Evolutionary conservation across 768 basidiomycete genomes (phyloP).

Genomic region (Suillus decipiens): DNA sequence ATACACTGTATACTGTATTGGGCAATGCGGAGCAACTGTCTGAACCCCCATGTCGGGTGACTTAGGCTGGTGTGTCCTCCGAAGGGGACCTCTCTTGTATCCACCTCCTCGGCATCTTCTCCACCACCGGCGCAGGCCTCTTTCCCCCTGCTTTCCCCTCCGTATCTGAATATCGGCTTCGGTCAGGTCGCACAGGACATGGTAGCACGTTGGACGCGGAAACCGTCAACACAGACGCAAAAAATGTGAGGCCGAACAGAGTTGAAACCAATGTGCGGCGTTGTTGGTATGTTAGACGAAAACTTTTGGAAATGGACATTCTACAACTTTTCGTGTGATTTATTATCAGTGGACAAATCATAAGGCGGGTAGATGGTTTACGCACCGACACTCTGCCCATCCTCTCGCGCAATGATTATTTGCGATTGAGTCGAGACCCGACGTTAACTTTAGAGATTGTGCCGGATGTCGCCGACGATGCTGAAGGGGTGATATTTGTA

Average conservation of each 20-base stretch:
- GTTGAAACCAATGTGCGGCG: constrained; percentile 75
- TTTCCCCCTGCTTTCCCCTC: constrained; percentile 32
- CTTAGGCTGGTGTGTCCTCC: constrained; percentile 17
- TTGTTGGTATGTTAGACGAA: constrained; percentile 57
- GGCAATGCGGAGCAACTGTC: neutral
- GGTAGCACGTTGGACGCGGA: constrained; percentile 78
- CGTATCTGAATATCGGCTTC: constrained; percentile 60
- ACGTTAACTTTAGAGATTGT: constrained; percentile 6
- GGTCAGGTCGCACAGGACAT: constrained; percentile 70
- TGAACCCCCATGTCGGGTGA: neutral
- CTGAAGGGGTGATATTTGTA: constrained; percentile 17
- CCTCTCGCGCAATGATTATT: neutral
- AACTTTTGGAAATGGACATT: constrained; percentile 59
- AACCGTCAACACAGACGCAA: constrained; percentile 78
- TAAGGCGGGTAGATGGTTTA: neutral
- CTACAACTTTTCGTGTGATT: constrained; percentile 35
- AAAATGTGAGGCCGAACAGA: constrained; percentile 79
- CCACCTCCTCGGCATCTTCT: constrained; percentile 75
- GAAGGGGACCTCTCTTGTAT: constrained; percentile 64
- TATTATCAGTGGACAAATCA: neutral
- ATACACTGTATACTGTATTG: constrained; percentile 1
- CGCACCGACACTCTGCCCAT: constrained; percentile 31
- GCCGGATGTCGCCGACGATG: constrained; percentile 12
- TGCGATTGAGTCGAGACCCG: constrained; percentile 4
- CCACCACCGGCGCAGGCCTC: constrained; percentile 42